Base-by-base conservation (phyloP, 2,329 filamentous ascomycete genomes). In the Metarhizium guizhouense region DNA sequence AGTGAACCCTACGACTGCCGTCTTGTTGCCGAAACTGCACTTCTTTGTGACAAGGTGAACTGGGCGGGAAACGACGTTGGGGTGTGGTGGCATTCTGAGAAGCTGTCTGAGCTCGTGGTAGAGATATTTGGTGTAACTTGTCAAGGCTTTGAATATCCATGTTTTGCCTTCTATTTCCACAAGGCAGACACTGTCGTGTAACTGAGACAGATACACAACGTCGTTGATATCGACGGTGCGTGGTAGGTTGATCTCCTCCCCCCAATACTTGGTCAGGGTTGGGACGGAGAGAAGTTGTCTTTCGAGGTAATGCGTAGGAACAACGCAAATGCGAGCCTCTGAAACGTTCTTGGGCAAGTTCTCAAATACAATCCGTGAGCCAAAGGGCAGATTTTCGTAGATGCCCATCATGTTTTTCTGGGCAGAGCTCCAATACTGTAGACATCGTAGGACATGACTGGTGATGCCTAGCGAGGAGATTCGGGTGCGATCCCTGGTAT, bases 31-130 rank as follows among this genome's bases (percentile, higher is more conserved):
- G 61, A 84, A 84, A 20, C 71, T 71, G 62, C 77, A 79, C 54
- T 67, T 71, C 62, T 84, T 85, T 29, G 74, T 81, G 47, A 85
- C 71, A 32, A 85, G 66, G 56, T 82, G 77, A 7, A 71, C 66
- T 10, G 82, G 82, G 8, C 70, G 69, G 29, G 73, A 67, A 51
- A 84, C 76, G 56, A 85, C 68, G 63, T 81, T 78, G 2, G 71
- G 70, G 61, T 85, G 81, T 3, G 76, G 70, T 32, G 74, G 69
- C 49, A 83, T 72, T 32, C 66, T 72, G 54, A 84, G 75, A 2
- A 85, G 74, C 29, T 76, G 74, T 54, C 76, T 76, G 18, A 85
- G 71, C 65, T 85, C 82, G 60, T 84, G 80, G 63, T 84, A 85
- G 42, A 85, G 70, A 62, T 80, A 84, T 62, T 83, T 83, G 57